Evolutionary conservation across 495 filamentous ascomycete genomes (phyloP).

Genomic region (Cenococcum geophilum): DNA sequence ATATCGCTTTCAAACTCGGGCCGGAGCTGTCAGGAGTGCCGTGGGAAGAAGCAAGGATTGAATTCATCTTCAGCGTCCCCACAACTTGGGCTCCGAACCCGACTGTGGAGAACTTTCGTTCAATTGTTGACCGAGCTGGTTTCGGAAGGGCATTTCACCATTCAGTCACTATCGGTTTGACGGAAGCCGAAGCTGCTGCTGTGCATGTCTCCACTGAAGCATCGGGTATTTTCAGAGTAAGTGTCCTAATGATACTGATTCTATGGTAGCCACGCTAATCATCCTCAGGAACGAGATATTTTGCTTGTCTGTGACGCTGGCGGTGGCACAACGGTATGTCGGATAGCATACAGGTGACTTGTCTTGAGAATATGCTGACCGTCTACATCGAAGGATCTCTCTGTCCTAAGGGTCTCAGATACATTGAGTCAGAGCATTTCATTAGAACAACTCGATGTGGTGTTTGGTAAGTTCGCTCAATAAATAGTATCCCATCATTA

Average conservation of each 20-base stretch:
- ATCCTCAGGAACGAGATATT: conserved; percentile 40
- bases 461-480: conserved; percentile 23
- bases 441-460: conserved; percentile 42
- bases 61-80: conserved; percentile 63
- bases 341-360: not conserved
- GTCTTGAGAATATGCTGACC: not conserved
- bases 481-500: not conserved
- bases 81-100: conserved; percentile 58
- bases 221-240: conserved; percentile 28
- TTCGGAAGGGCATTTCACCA: conserved; percentile 45
- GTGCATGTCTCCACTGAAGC: conserved; percentile 48
- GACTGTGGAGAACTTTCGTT: conserved; percentile 52
- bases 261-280: not conserved
- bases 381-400: conserved; percentile 21
- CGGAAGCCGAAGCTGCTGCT: conserved; percentile 64
- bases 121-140: conserved; percentile 47
- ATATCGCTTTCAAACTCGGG: conserved; percentile 46
- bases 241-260: not conserved
- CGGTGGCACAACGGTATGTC: conserved; percentile 45
- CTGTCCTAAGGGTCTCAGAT: conserved; percentile 29
- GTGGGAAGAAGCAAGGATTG: conserved; percentile 48
- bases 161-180: conserved; percentile 54
- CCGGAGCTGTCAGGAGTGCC: conserved; percentile 36
- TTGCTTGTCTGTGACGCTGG: conserved; percentile 53
- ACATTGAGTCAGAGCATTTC: conserved; percentile 31